Evolutionary conservation across 768 basidiomycete genomes (phyloP).

Genomic region (Auricularia sp.): DNA sequence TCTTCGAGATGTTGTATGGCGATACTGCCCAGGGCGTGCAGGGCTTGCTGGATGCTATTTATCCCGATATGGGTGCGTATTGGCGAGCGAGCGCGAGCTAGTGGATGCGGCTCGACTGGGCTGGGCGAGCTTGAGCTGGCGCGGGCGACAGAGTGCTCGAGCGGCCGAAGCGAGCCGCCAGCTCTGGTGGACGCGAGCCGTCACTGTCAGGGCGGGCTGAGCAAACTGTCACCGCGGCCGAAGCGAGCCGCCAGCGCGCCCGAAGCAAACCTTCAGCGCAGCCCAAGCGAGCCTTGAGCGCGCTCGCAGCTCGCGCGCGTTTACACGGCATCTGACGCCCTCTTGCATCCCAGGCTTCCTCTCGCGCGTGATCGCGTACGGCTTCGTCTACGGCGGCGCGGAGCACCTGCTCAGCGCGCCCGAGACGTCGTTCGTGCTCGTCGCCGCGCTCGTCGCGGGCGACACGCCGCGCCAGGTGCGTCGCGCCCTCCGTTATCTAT

Average conservation of each 20-base stretch:
- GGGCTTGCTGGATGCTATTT: conserved; percentile 37
- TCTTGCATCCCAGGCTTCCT: conserved; percentile 17
- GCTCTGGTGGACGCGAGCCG: too few species aligned
- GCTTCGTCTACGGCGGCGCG: conserved; percentile 41
- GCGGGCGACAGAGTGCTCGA: background rate
- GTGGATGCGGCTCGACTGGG: background rate
- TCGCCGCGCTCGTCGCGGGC: conserved; percentile 51
- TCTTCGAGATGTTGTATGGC: conserved; percentile 46
- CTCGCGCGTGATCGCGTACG: conserved; percentile 45
- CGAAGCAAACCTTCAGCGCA: too few species aligned
- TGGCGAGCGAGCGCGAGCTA: background rate
- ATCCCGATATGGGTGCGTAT: conserved; percentile 54
- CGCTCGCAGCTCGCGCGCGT: background rate
- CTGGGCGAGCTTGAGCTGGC: background rate
- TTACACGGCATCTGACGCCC: too few species aligned
- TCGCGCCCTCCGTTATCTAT: too few species aligned
- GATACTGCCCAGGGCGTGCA: conserved; percentile 42
- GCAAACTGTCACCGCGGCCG: too few species aligned
- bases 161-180: too few species aligned
- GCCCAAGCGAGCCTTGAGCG: background rate
- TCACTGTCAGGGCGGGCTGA: too few species aligned
- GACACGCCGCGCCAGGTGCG: conserved; percentile 49
- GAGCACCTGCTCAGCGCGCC: conserved; percentile 33
- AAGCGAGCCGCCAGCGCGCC: too few species aligned
- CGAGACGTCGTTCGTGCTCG: conserved; percentile 51